These are phyloP conservation scores for Sclerotiophoma versabilis DNA, from an alignment of 2,329 filamentous ascomycete species.

Conservation along the genomic window DNA sequence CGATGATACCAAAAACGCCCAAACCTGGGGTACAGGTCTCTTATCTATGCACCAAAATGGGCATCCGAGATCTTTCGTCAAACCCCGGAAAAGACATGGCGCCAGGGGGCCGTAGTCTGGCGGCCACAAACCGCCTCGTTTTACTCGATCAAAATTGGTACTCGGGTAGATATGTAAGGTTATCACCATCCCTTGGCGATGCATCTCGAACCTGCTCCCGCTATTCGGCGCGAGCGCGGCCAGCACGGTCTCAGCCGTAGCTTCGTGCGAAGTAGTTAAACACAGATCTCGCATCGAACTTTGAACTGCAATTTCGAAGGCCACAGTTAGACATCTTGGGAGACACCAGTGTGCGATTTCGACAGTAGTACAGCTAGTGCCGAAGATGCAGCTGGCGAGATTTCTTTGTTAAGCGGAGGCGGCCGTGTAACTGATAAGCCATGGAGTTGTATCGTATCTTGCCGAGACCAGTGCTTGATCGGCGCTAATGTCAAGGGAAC, in stretches of 20 bases:
- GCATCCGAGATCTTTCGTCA: conserved; percentile 20
- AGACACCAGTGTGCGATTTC: neutral
- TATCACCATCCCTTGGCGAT: conserved; percentile 36
- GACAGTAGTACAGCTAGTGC: neutral
- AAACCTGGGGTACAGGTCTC: conserved; percentile 46
- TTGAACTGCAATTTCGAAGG: neutral
- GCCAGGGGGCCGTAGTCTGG: conserved; percentile 27
- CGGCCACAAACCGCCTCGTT: conserved; percentile 21
- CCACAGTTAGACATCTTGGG: neutral
- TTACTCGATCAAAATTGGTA: conserved; percentile 46
- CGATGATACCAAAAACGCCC: conserved; percentile 25
- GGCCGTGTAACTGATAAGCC: conserved; percentile 34
- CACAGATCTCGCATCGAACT: too few relatives aligned
- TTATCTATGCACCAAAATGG: conserved; percentile 41
- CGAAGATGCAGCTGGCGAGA: neutral
- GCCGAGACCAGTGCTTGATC: conserved; percentile 14
- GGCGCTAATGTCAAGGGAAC: conserved; percentile 32
- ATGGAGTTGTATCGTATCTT: conserved; percentile 22
- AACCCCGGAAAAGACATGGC: conserved; percentile 28
- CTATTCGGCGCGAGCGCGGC: conserved; percentile 23
- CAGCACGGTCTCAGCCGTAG: conserved; percentile 9
- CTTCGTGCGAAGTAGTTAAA: conserved; percentile 1
- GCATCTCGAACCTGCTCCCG: conserved; percentile 24
- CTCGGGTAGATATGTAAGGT: conserved; percentile 38
- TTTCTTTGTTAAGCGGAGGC: conserved; percentile 13